Percentiles rank a stretch among this genome's conserved stretches.
Conservation (phyloP, 2,329 filamentous ascomycete species). For the Hypomyces rosellus region DNA sequence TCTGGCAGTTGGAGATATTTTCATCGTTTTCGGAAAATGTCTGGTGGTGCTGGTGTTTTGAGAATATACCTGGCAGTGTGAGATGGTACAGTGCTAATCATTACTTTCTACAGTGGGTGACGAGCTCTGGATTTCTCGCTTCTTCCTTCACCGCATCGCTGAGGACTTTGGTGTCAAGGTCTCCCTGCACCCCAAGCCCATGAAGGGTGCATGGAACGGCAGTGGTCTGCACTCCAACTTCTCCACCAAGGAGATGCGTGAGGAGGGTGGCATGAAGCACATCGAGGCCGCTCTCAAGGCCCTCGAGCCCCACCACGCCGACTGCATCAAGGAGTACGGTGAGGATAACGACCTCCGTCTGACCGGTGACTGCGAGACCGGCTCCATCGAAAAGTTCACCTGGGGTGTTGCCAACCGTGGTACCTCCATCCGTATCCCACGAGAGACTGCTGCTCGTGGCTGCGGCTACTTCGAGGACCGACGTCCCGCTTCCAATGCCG, state of each 20-base stretch:
- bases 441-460: conserved; percentile 76
- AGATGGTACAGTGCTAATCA: conserved; percentile 17
- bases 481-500: conserved; percentile 76
- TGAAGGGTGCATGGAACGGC: conserved; percentile 90
- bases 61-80: background rate
- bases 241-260: conserved; percentile 81
- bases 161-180: conserved; percentile 97
- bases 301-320: conserved; percentile 67
- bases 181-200: conserved; percentile 91
- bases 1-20: background rate
- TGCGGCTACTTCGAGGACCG: conserved; percentile 93
- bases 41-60: too few species aligned
- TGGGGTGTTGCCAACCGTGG: conserved; percentile 96
- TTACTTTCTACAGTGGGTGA: conserved; percentile 64
- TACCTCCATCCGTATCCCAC: conserved; percentile 86
- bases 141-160: conserved; percentile 80
- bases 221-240: conserved; percentile 93
- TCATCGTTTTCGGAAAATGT: too few species aligned
- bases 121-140: conserved; percentile 83
- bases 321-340: conserved; percentile 91
- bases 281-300: conserved; percentile 86
- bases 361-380: conserved; percentile 91
- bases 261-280: conserved; percentile 88
- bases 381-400: conserved; percentile 85
- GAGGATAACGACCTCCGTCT: conserved; percentile 94